Evolutionary conservation across 192 early-diverging fungal genomes (phyloP).

Genomic region (Podila horticola): DNA sequence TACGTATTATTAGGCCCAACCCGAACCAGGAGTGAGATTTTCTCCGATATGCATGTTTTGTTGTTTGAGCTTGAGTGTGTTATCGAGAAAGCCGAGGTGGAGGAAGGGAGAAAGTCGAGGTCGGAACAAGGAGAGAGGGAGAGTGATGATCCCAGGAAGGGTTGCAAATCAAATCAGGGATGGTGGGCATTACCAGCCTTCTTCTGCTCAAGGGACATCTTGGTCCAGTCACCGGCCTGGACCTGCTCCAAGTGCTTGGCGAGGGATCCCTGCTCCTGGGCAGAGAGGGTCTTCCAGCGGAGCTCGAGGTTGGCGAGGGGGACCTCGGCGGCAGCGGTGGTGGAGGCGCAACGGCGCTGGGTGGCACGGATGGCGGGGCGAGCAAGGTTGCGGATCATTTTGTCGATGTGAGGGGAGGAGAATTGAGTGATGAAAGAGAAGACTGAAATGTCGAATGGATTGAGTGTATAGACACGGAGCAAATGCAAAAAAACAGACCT

Average conservation of each 20-base stretch:
- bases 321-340: constrained; percentile 53
- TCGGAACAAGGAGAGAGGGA: not conserved
- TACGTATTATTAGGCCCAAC: not conserved
- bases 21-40: constrained; percentile 3
- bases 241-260: constrained; percentile 80
- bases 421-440: constrained; percentile 2
- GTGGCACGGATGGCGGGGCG: constrained; percentile 58
- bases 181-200: constrained; percentile 74
- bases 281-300: constrained; percentile 74
- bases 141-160: not conserved
- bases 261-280: constrained; percentile 85
- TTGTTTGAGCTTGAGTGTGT: not conserved
- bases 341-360: constrained; percentile 58
- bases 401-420: constrained; percentile 15
- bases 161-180: not conserved
- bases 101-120: too few species aligned
- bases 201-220: constrained; percentile 93
- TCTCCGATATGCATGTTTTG: constrained; percentile 1
- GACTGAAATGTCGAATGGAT: not conserved
- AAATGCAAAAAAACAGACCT: not conserved
- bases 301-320: constrained; percentile 64
- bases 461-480: not conserved
- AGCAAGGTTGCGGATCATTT: constrained; percentile 73
- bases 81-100: too few species aligned
- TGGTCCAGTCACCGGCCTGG: constrained; percentile 97